Evolutionary conservation across 805 yeast species (phyloP).

Genomic region (Kodamaea hsintzibuensis): DNA sequence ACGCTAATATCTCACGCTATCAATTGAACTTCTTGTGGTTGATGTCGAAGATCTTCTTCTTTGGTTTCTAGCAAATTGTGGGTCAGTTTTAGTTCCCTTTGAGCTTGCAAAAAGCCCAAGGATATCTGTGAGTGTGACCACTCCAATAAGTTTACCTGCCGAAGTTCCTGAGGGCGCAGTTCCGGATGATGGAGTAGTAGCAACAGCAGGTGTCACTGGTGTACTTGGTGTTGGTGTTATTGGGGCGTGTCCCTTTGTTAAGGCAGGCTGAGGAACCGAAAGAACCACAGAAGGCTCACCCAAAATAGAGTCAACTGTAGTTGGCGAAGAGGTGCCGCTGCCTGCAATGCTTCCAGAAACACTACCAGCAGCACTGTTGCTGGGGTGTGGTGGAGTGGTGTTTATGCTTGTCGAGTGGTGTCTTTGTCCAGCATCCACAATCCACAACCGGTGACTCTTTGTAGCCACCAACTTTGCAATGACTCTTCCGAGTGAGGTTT

Average conservation of each 20-base stretch:
- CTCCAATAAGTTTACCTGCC: conserved; percentile 86
- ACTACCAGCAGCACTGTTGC: neutral
- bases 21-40: conserved; percentile 20
- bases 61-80: conserved; percentile 83
- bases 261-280: neutral
- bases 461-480: conserved; percentile 96
- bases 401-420: conserved; percentile 9
- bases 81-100: conserved; percentile 73
- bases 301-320: conserved; percentile 25
- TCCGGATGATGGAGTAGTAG: neutral
- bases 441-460: conserved; percentile 86
- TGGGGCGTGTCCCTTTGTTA: neutral
- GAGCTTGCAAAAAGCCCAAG: conserved; percentile 73
- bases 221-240: neutral
- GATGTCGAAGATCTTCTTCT: conserved; percentile 64
- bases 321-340: conserved; percentile 13
- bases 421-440: conserved; percentile 49
- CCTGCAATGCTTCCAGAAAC: neutral
- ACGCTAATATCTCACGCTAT: conserved; percentile 3
- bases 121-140: conserved; percentile 88
- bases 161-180: conserved; percentile 45
- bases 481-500: conserved; percentile 80
- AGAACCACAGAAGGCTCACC: conserved; percentile 1
- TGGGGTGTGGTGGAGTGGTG: neutral
- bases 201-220: conserved; percentile 1